These are phyloP conservation scores for Paecilomyces variotii DNA, from an alignment of 2,329 filamentous ascomycete species.

Conservation along the genomic window DNA sequence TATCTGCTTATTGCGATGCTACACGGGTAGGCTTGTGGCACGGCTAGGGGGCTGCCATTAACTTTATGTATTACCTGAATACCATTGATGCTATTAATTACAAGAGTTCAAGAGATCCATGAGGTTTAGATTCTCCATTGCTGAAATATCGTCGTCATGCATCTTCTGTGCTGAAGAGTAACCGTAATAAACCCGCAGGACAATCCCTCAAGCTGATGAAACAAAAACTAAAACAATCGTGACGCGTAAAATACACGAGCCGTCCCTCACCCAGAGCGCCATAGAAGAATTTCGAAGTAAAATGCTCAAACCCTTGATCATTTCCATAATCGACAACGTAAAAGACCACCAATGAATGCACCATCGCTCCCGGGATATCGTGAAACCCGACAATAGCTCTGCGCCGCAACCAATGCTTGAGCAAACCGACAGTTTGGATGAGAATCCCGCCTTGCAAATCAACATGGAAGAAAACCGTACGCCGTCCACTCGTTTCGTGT, in stretches of 20 bases:
- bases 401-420: neutral
- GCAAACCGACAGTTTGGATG: neutral
- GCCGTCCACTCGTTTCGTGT: neutral
- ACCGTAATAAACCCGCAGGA: neutral
- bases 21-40: neutral
- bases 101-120: neutral
- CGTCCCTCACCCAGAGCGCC: neutral
- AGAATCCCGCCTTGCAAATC: neutral
- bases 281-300: neutral
- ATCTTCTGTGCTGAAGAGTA: neutral
- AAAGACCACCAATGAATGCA: neutral
- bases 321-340: neutral
- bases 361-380: neutral
- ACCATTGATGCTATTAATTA: neutral
- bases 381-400: neutral
- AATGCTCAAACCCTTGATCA: neutral
- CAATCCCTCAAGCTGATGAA: neutral
- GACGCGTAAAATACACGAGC: neutral
- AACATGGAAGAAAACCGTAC: neutral
- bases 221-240: neutral
- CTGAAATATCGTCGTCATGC: neutral
- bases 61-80: neutral
- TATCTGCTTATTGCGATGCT: neutral
- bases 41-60: neutral
- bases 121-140: neutral